Evolutionary conservation across 2,329 filamentous ascomycete genomes (phyloP), one percentile per base, ranked within the genome.

Genomic region (Microthyrium microscopicum): DNA sequence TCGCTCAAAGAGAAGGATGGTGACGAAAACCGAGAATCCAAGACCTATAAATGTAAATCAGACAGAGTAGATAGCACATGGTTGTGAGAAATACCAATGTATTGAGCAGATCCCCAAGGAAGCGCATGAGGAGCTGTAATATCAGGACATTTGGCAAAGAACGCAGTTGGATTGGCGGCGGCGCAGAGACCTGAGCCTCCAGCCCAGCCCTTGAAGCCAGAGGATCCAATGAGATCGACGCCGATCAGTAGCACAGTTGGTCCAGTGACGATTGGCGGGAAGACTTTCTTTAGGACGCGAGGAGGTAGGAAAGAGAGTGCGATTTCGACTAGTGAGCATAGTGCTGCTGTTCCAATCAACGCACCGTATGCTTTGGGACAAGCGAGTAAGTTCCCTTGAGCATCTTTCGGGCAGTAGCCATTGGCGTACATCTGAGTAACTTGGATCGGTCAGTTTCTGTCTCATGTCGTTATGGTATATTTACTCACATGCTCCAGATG

Each of bases 361-460:
- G 73, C 71, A 3, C 81, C 81, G 51, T 84, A 87, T 1, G 74
- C 81, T 31, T 77, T 64, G 0, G 79, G 80, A 41, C 81, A 87
- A 2, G 79, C 75, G 1, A 84, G 61, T 26, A 61, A 66, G n/a
- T 62, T 73, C 25, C 78, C 79, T 33, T 72, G 62, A 1, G 60
- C 60, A 35, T 64, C 69, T 1, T 52, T 51, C 1, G 71, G 72
- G 40, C 73, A 78, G 41, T 66, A 77, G 4, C 80, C 80, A 37
- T 75, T 78, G 30, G 58, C 59, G 50, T 87, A 87, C 77, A 85
- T 87, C 48, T 87, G 78, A 2, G n/a, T n/a, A n/a, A n/a, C n/a
- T n/a, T n/a, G n/a, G n/a, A n/a, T n/a, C n/a, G n/a, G n/a, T n/a
- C n/a, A n/a, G n/a, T n/a, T n/a, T n/a, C n/a, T n/a, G n/a, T n/a